Conservation (phyloP, 805 yeast species). For the Cyberlindnera americana region DNA sequence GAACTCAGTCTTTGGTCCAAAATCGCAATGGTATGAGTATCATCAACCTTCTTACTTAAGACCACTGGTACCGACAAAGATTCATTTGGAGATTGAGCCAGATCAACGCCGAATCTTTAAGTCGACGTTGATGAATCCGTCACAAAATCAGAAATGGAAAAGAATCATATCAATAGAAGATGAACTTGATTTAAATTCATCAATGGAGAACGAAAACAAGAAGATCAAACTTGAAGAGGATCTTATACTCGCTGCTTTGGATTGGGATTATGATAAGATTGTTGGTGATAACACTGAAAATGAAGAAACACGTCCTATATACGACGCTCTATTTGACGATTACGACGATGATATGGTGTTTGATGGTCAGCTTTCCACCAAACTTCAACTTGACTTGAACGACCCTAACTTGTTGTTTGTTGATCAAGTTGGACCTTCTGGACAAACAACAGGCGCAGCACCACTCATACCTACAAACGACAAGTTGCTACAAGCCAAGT, state of each 20-base stretch:
- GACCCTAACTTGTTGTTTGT: slow-evolving; percentile 78
- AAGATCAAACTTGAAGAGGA: slow-evolving; percentile 39
- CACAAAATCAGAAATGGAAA: slow-evolving; percentile 12
- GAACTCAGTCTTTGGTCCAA: slow-evolving; percentile 63
- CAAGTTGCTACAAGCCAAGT: slow-evolving; percentile 52
- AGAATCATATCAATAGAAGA: slow-evolving; percentile 19
- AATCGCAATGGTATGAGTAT: slow-evolving; percentile 50
- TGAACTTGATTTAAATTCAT: slow-evolving; percentile 14
- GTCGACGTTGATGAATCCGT: slow-evolving; percentile 23
- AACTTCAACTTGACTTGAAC: slow-evolving; percentile 71
- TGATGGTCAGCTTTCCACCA: slow-evolving; percentile 51
- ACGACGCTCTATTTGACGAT: slow-evolving; percentile 29
- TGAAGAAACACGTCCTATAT: slow-evolving; percentile 3
- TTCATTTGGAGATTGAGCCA: slow-evolving; percentile 55
- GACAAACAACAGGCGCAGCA: slow-evolving; percentile 11
- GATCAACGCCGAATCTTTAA: slow-evolving; percentile 58
- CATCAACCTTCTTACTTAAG: slow-evolving; percentile 38
- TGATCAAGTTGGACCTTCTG: slow-evolving; percentile 31
- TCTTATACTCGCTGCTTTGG: slow-evolving; percentile 63
- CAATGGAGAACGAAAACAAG: slow-evolving; percentile 16
- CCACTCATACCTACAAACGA: slow-evolving; percentile 49
- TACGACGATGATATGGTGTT: slow-evolving; percentile 72
- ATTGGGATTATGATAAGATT: slow-evolving; percentile 71
- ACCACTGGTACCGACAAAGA: slow-evolving; percentile 52
- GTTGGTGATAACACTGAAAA: slow-evolving; percentile 38